A percentile compares a stretch with the other conserved stretches of the same genome.
These are phyloP conservation scores for Diaporthe eres DNA, from an alignment of 2,329 filamentous ascomycete species.

Conservation along the genomic window DNA sequence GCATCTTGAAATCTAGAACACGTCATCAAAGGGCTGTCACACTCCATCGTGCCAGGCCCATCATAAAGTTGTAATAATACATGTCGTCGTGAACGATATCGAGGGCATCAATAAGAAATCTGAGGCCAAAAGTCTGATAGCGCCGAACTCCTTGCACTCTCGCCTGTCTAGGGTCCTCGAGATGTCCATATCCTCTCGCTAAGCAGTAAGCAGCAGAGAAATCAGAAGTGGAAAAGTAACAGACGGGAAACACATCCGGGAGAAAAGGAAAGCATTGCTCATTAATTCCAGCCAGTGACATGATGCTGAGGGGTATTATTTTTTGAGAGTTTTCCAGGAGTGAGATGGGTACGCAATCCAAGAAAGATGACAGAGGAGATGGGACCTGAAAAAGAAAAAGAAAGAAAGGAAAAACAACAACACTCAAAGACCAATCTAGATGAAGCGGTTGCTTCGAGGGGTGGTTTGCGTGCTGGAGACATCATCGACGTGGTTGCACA, in stretches of 20 bases:
- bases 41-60: not conserved
- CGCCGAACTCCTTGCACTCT: slow-evolving; percentile 30
- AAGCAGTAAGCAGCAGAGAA: not conserved
- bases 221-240: not conserved
- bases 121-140: not conserved
- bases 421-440: slow-evolving; percentile 13
- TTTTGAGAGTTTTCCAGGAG: slow-evolving; percentile 35
- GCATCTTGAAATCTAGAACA: slow-evolving; percentile 27
- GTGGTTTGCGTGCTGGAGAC: slow-evolving; percentile 68
- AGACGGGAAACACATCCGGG: not conserved
- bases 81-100: slow-evolving; percentile 12
- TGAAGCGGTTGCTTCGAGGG: slow-evolving; percentile 60
- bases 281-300: slow-evolving; percentile 31
- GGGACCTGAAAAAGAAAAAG: slow-evolving; percentile 8
- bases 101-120: not conserved
- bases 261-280: slow-evolving; percentile 23
- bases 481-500: slow-evolving; percentile 90
- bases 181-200: not conserved
- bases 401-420: not conserved
- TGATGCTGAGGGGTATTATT: slow-evolving; percentile 40
- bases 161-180: slow-evolving; percentile 35
- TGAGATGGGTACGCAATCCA: slow-evolving; percentile 21
- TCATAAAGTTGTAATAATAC: slow-evolving; percentile 37
- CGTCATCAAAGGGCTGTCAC: slow-evolving; percentile 5
- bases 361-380: slow-evolving; percentile 6